Conservation (phyloP, 345 rosid genomes). For the Salix suchowensis region DNA sequence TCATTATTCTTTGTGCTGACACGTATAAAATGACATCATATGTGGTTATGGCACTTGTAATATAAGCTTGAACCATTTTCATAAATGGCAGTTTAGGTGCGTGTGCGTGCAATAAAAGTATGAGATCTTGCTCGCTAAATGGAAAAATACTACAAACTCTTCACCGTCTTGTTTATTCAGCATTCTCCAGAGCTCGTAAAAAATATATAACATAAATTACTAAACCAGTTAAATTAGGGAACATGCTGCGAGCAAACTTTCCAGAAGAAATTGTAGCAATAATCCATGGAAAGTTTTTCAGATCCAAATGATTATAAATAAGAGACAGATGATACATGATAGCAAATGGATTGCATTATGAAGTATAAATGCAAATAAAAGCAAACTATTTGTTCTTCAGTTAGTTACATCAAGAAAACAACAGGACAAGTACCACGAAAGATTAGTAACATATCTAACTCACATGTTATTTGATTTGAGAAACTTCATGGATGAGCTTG, state of each 20-base stretch:
- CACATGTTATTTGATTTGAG: neutral
- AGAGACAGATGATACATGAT: neutral
- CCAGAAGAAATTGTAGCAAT: neutral
- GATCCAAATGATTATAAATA: neutral
- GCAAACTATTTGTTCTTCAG: neutral
- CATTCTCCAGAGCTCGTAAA: neutral
- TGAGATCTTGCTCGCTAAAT: neutral
- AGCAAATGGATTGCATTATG: neutral
- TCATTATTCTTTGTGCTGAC: neutral
- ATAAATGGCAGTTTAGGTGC: neutral
- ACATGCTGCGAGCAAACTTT: neutral
- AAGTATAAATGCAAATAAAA: neutral
- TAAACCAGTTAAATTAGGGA: neutral
- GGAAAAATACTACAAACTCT: too few species aligned
- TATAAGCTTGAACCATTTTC: neutral
- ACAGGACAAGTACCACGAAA: too few species aligned
- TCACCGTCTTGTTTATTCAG: neutral
- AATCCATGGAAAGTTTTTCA: neutral
- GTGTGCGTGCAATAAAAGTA: neutral
- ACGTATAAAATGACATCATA: neutral
- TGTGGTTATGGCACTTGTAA: neutral
- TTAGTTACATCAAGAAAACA: neutral
- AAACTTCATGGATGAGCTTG: constrained; percentile 3
- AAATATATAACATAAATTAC: neutral
- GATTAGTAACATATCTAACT: neutral